These are phyloP conservation scores for Vigna angularis DNA, from an alignment of 306 rosid species.

Conservation along the genomic window DNA sequence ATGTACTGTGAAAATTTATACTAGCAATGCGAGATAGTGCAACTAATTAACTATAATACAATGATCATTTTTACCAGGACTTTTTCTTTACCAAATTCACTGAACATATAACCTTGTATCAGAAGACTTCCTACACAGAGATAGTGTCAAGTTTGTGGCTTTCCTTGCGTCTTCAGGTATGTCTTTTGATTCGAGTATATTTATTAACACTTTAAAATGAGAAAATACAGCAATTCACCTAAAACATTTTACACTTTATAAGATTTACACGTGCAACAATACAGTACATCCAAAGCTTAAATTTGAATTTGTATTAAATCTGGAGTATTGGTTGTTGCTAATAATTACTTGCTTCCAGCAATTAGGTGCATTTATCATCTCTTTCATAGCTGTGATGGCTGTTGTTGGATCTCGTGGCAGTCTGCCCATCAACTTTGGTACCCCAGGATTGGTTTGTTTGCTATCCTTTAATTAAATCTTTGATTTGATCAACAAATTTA, in stretches of 20 bases:
- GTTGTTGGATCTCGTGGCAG: constrained; percentile 75
- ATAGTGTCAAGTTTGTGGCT: constrained; percentile 94
- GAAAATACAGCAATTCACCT: constrained; percentile 2
- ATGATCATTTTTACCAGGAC: constrained; percentile 61
- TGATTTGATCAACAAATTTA: constrained; percentile 35
- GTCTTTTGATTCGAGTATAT: constrained; percentile 24
- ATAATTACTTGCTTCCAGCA: constrained; percentile 61
- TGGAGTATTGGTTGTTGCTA: constrained; percentile 37
- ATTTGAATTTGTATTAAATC: constrained; percentile 32
- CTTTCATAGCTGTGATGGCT: constrained; percentile 93
- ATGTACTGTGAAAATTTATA: constrained; percentile 1
- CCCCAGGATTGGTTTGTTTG: constrained; percentile 89
- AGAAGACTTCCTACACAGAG: constrained; percentile 94
- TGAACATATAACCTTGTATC: constrained; percentile 73
- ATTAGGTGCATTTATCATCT: constrained; percentile 80
- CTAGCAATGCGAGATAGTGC: constrained; percentile 23
- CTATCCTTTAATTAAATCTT: constrained; percentile 40
- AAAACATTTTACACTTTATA: background rate
- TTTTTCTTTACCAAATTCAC: constrained; percentile 74
- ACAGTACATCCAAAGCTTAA: background rate
- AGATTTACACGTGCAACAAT: constrained; percentile 10
- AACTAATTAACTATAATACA: constrained; percentile 34
- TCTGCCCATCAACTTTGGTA: constrained; percentile 75
- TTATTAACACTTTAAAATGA: constrained; percentile 17
- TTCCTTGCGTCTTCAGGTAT: constrained; percentile 94